Evolutionary conservation across 805 yeast species (phyloP).

Genomic region (Saturnispora hagleri): DNA sequence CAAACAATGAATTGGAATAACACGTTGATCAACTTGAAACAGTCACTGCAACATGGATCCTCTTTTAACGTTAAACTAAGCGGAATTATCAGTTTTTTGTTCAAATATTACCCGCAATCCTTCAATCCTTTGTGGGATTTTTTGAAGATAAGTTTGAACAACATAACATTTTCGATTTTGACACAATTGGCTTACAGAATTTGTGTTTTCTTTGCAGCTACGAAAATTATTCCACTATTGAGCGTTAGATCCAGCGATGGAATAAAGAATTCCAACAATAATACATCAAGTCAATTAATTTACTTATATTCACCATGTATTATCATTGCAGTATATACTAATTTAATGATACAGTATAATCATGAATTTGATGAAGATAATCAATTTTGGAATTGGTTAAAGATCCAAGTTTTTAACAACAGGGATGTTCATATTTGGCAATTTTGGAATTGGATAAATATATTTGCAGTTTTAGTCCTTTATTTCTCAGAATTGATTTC

Average conservation of each 20-base stretch:
- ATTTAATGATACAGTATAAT: constrained; percentile 81
- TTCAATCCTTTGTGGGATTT: constrained; percentile 39
- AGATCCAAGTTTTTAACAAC: neutral
- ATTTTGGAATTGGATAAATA: constrained; percentile 65
- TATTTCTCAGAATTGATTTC: constrained; percentile 67
- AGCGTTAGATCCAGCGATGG: constrained; percentile 25
- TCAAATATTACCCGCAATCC: constrained; percentile 3
- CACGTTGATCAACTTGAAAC: neutral
- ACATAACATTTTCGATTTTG: constrained; percentile 50
- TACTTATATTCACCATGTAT: constrained; percentile 92
- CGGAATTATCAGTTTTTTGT: neutral
- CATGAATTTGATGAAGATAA: constrained; percentile 59
- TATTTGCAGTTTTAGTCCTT: constrained; percentile 61
- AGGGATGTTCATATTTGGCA: constrained; percentile 3
- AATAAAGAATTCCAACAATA: neutral
- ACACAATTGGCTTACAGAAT: constrained; percentile 79
- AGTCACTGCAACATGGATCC: constrained; percentile 10
- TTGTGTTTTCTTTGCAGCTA: constrained; percentile 79
- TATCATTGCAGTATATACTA: constrained; percentile 91
- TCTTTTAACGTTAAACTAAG: constrained; percentile 14
- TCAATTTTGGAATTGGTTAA: constrained; percentile 26
- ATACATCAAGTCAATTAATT: constrained; percentile 23
- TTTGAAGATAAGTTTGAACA: constrained; percentile 27
- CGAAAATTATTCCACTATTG: constrained; percentile 74
- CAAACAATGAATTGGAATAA: constrained; percentile 20